Base-by-base conservation (phyloP, 192 early-diverging fungal genomes). In the Rhizoclosmatium globosum region DNA sequence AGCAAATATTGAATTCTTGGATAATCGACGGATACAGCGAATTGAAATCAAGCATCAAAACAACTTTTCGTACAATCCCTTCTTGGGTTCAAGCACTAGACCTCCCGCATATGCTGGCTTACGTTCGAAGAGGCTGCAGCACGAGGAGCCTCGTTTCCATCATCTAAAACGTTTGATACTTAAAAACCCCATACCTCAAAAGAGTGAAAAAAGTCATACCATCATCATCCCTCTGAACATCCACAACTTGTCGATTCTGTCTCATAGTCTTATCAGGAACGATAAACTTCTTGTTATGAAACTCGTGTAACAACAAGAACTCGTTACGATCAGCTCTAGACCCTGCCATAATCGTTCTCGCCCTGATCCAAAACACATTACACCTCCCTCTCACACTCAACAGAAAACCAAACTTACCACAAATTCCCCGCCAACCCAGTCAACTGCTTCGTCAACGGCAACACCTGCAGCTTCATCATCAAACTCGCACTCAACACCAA, bases 1-100 rank as follows among this genome's bases (percentile, higher is more conserved):
- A 99, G 84, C 97, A 99, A 69, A 99, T 95, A 81, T 99, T 99
- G 89, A 94, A 99, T 83, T 99, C 98, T 79, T 99, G 98, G 80
- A 99, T 99, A 67, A 99, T 99, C 38, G 97, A 97, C 64, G 98
- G 97, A 75, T 99, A 99, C 92, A 99, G 91, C 87, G 93, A 94
- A 91, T 99, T 99, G 84, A 99, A 99, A 89, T 99, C 98, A 64
- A 99, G 86, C 48, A 98, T 85, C 21, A 99, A 81, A 4, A 99
- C 95, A 81, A 99, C 47, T 94, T 93, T 82, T 99, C 97, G 82
- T 99, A 98, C 75, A 98, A 93, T 2, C 98, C 97, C 71, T 93
- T 95, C 81, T 98, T 97, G 47, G 98, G 98, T 70, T 99, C 98
- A 77, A 99, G 84, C 1, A 99, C 97, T 3, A 99, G 88, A 67